Base-by-base conservation (phyloP, 306 rosid species). In the Prunus salicina region DNA sequence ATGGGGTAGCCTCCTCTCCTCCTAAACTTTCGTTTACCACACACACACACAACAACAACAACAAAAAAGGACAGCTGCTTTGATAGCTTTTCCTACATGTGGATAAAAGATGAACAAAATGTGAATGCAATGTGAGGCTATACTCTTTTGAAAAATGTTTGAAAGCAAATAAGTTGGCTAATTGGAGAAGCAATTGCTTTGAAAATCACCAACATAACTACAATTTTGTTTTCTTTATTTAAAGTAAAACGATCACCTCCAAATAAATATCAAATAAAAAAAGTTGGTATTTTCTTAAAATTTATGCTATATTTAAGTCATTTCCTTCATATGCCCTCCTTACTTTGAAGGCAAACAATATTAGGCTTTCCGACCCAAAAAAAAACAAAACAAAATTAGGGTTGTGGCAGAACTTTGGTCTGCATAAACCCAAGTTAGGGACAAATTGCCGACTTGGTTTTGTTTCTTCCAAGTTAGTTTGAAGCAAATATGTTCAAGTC, bases 111-210 rank as follows among this genome's bases (percentile, higher is more conserved):
- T 70, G 27, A 75, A 61, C 25, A 1, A 12, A 22, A 69, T 49
- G 16, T 41, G 47, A 28, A 38, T 30, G 27, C 51, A 28, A 65
- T 50, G 76, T 50, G 66, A 75, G 83, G 81, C 86, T 75, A 41
- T 67, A 64, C 64, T 69, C 53, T 56, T 56, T 62, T 27, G 27
- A 56, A 64, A 19, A 64, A 34, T 3, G 7, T 32, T 22, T 75
- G 78, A 64, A 79, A 75, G 75, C 65, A 49, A 79, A 30, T 4
- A 30, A 69, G 75, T 10, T n/a, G 25, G 75, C 74, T 32, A 14
- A 27, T 56, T 28, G 58, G 22, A 57, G 32, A 83, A 79, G 80
- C 75, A 70, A 75, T 12, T 65, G 50, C 66, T 10, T 46, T 16
- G 58, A 57, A 64, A 20, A 11, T 58, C 34, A 32, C 73, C 73